phyloP scores from a whole-genome alignment of 2,329 filamentous ascomycete species.

The Apiospora phragmitis region DNA sequence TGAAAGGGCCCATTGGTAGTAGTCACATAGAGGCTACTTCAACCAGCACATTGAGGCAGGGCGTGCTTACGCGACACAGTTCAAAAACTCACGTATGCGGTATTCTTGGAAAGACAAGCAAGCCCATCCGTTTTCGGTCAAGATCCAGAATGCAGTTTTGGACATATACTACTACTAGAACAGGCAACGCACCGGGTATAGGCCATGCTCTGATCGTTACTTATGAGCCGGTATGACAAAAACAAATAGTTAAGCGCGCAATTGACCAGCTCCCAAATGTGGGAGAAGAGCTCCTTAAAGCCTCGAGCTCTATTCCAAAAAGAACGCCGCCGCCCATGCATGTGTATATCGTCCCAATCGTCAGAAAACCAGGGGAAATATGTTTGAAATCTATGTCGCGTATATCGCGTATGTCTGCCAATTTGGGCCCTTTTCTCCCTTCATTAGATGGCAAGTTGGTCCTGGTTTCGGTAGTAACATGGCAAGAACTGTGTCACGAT shows the following conservation, averaged over 20 bases:
- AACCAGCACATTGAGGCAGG: too few relatives aligned
- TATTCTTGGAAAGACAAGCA: background rate
- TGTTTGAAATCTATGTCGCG: constrained; percentile 15
- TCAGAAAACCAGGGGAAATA: constrained; percentile 7
- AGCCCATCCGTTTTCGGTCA: background rate
- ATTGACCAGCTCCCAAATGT: constrained; percentile 29
- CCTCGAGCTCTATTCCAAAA: constrained; percentile 29
- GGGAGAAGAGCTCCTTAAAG: constrained; percentile 27
- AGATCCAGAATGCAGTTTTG: background rate
- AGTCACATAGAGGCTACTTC: too few relatives aligned
- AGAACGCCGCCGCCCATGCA: constrained; percentile 35
- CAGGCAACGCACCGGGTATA: constrained; percentile 10
- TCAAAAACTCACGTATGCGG: too few relatives aligned
- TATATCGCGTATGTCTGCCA: constrained; percentile 18
- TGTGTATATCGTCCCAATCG: background rate
- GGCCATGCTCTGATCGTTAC: constrained; percentile 6
- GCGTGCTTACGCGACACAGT: background rate
- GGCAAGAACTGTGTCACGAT: constrained; percentile 51
- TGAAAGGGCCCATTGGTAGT: too few relatives aligned
- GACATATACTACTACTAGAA: constrained; percentile 4
- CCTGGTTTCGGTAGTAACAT: constrained; percentile 59
- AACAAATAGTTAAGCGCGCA: constrained; percentile 13
- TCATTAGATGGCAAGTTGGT: constrained; percentile 54
- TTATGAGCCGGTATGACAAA: background rate
- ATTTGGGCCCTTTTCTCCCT: background rate